These are phyloP conservation scores for Plantago elongata DNA, from an alignment of 257 asterid genomes.

Conservation along the genomic window DNA sequence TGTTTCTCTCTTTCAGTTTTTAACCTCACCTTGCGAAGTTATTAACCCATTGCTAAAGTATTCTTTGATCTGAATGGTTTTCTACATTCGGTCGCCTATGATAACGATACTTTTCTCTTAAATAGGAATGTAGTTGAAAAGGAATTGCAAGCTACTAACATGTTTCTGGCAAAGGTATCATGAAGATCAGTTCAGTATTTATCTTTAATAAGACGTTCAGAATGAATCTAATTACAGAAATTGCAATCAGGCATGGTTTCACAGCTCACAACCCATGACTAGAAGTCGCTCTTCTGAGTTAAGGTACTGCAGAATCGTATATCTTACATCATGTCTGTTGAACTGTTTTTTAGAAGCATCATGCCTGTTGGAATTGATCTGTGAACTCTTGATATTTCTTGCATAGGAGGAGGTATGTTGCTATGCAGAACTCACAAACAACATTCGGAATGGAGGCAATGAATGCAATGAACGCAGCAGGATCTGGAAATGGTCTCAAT, in stretches of 20 bases:
- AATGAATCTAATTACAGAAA: conserved; percentile 15
- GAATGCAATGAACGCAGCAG: conserved; percentile 35
- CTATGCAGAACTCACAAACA: conserved; percentile 62
- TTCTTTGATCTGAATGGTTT: neutral
- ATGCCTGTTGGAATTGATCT: neutral
- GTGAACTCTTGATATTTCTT: conserved; percentile 3
- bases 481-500: conserved; percentile 31
- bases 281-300: conserved; percentile 69
- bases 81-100: neutral
- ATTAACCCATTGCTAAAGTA: too few species aligned
- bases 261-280: conserved; percentile 88
- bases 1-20: too few species aligned
- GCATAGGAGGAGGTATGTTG: conserved; percentile 72
- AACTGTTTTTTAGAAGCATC: neutral
- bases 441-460: conserved; percentile 48
- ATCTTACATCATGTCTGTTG: neutral
- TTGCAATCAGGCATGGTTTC: conserved; percentile 72
- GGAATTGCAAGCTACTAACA: conserved; percentile 54
- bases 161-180: conserved; percentile 61
- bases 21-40: too few species aligned
- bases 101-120: conserved; percentile 10
- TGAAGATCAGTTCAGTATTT: neutral
- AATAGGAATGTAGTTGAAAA: conserved; percentile 46
- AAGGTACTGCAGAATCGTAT: conserved; percentile 36
- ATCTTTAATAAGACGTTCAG: neutral